Base-by-base conservation (phyloP, 768 basidiomycete genomes). In the Galerina marginata region DNA sequence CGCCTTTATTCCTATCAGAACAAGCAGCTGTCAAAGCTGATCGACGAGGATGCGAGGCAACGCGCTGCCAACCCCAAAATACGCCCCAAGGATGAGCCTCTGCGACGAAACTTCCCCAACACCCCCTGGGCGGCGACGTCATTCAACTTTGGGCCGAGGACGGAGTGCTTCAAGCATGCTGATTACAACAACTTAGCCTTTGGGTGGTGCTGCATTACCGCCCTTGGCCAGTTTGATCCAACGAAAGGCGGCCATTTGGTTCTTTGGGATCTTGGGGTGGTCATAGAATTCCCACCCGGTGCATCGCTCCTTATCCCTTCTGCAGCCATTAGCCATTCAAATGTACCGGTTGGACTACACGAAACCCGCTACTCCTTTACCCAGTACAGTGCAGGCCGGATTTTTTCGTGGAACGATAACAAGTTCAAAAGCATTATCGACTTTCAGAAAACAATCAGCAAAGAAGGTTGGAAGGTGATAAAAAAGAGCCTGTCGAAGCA, bases 211-310 rank as follows among this genome's bases (percentile, higher is more conserved):
- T 43, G 44, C 15, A 51, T 64, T 6, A 60, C 59, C 4, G 56
- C 63, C 6, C 51, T 61, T 2, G 59, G 66, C 66, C 0, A 73
- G 2, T 79, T 71, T 56, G 65, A 77, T 50, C 62, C 52, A 1
- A 66, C 58, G 2, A 65, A 51, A 25, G 72, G 76, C 9, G 76
- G 75, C 2, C 75, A 78, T 47, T 46, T 78, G 0, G 59, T 78
- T 0, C 45, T 79, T 0, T 71, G 69, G 64, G 71, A 64, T 7
- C 37, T 72, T 0, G 61, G 67, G n/a, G 56, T 75, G 0, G 48
- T 74, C 1, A 54, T 72, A 5, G 69, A 70, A 49, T 75, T 72
- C 23, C 62, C 62, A 1, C 47, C 59, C 14, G 58, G 62, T 5
- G 45, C 33, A 4, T 56, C 62, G 0, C 68, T 75, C 20, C 46